Conservation (phyloP, 2,329 filamentous ascomycete species). For the Furcasterigmium sp. region DNA sequence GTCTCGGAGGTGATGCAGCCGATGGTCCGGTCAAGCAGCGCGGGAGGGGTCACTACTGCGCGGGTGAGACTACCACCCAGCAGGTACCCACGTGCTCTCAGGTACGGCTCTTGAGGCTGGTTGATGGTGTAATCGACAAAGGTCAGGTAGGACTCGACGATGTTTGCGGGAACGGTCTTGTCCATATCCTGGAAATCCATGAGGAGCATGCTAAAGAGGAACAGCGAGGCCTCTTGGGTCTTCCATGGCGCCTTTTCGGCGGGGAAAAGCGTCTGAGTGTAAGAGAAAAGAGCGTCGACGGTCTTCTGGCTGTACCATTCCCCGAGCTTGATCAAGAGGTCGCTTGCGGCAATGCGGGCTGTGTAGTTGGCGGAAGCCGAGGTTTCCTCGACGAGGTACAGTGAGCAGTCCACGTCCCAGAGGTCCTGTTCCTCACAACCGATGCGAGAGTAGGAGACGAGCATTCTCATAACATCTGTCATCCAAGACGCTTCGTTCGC, state of each 20-base stretch:
- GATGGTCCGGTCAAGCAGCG: constrained; percentile 67
- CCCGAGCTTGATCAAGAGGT: constrained; percentile 85
- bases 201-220: constrained; percentile 77
- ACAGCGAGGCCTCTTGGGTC: constrained; percentile 74
- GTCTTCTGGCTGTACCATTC: constrained; percentile 79
- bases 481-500: constrained; percentile 72
- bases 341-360: constrained; percentile 84
- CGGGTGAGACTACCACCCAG: constrained; percentile 76
- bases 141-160: constrained; percentile 70
- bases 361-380: constrained; percentile 96
- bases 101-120: constrained; percentile 63
- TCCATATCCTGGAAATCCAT: constrained; percentile 77
- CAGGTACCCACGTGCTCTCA: constrained; percentile 82
- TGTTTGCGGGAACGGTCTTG: constrained; percentile 62
- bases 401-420: constrained; percentile 94
- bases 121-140: constrained; percentile 75
- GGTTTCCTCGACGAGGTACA: constrained; percentile 92
- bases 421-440: constrained; percentile 88
- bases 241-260: constrained; percentile 48
- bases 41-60: constrained; percentile 57
- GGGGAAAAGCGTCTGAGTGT: constrained; percentile 70
- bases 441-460: constrained; percentile 82
- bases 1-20: constrained; percentile 69
- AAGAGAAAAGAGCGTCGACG: constrained; percentile 71
- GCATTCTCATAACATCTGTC: constrained; percentile 78